phyloP scores from a whole-genome alignment of 139 green algal species.

The Chlamydomonas incerta region DNA sequence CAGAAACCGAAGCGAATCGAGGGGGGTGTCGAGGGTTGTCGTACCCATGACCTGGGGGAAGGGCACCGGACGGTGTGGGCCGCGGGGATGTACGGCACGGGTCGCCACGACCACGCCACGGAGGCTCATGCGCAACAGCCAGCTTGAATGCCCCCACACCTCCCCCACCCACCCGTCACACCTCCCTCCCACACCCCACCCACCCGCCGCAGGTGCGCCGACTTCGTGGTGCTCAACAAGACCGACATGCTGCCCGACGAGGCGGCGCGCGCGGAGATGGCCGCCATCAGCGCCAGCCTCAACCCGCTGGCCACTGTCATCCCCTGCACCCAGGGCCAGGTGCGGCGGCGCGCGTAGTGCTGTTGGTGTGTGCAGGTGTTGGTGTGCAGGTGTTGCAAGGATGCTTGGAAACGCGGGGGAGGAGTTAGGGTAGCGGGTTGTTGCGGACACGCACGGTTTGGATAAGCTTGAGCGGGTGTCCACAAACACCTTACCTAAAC shows the following conservation, averaged over 20 bases:
- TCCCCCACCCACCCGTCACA: not conserved
- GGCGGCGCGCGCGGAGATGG: slow-evolving; percentile 64
- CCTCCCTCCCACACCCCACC: too few species aligned
- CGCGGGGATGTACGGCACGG: too few species aligned
- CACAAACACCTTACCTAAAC: not conserved
- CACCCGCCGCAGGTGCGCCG: slow-evolving; percentile 63
- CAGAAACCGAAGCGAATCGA: too few species aligned
- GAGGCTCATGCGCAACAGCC: too few species aligned
- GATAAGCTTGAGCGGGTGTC: not conserved
- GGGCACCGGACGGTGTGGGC: too few species aligned
- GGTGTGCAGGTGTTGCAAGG: not conserved
- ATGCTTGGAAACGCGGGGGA: not conserved
- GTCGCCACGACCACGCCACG: too few species aligned
- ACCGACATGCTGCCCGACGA: slow-evolving; percentile 63
- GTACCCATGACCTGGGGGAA: too few species aligned
- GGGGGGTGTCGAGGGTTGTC: too few species aligned
- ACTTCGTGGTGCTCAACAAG: slow-evolving; percentile 96
- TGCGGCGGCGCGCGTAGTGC: slow-evolving; percentile 28
- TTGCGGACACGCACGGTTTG: not conserved
- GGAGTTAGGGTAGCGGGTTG: not conserved
- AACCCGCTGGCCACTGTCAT: slow-evolving; percentile 90
- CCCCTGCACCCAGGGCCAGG: slow-evolving; percentile 68
- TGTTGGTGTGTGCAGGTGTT: not conserved
- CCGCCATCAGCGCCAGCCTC: slow-evolving; percentile 77
- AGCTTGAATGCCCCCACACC: not conserved